Evolutionary conservation across 1,139 yeast species (phyloP).

Genomic region (Eremothecium gossypii): DNA sequence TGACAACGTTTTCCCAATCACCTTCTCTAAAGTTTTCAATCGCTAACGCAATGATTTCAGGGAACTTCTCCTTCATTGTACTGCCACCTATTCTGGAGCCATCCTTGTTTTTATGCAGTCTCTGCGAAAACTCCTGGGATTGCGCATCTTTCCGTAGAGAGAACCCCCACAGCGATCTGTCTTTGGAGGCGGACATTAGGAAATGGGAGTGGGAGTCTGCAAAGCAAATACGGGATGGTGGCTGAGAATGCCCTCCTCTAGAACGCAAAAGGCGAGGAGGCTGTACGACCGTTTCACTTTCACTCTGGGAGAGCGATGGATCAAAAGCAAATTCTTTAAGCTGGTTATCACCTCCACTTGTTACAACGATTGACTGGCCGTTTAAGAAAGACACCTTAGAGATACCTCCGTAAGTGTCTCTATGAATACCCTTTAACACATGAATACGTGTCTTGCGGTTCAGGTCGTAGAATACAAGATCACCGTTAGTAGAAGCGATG

Average conservation of each 20-base stretch:
- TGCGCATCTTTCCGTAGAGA: constrained; percentile 94
- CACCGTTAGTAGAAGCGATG: constrained; percentile 74
- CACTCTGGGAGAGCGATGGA: constrained; percentile 68
- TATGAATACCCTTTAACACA: constrained; percentile 62
- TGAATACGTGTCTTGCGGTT: constrained; percentile 67
- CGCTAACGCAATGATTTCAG: constrained; percentile 67
- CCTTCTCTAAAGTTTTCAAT: constrained; percentile 73
- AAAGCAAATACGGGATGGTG: constrained; percentile 71
- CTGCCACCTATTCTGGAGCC: constrained; percentile 55
- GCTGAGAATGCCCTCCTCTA: constrained; percentile 94
- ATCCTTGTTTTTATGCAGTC: constrained; percentile 45
- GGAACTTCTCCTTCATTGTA: constrained; percentile 45
- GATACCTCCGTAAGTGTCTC: constrained; percentile 72
- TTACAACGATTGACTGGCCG: constrained; percentile 88
- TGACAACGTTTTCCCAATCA: constrained; percentile 92
- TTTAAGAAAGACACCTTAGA: constrained; percentile 65
- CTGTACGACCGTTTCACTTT: constrained; percentile 48
- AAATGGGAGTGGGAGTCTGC: constrained; percentile 79
- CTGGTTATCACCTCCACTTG: constrained; percentile 87
- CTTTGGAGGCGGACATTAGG: constrained; percentile 79
- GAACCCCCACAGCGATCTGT: constrained; percentile 80
- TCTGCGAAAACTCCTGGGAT: constrained; percentile 86
- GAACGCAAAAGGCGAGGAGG: constrained; percentile 91
- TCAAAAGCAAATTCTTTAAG: constrained; percentile 90
- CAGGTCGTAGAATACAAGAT: constrained; percentile 75